Evolutionary conservation across 768 basidiomycete genomes (phyloP), one percentile per base, ranked within the genome.

Genomic region (Trametes sanguinea): DNA sequence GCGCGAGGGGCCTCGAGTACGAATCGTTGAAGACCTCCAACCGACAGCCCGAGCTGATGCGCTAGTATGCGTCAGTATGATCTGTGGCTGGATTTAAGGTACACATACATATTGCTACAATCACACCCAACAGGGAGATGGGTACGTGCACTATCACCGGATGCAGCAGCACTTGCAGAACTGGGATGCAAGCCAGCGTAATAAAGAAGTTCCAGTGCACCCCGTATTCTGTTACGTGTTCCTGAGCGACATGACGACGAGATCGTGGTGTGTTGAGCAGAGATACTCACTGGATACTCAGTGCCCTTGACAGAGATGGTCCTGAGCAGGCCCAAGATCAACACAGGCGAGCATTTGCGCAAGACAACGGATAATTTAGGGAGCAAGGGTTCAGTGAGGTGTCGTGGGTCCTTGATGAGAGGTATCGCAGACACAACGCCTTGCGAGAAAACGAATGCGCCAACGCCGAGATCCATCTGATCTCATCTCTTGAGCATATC

Each of bases 181-280:
- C 70, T 0, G 95, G 95, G 5, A 98, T 72, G 0, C 92, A 66
- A 0, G 89, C 94, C 22, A 98, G 80, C 0, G 97, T 98, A 67
- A 98, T 83, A 81, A 99, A 99, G 76, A 98, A 98, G 72, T 98
- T 98, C 97, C 97, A 99, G 68, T 98, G 96, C 0, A 86, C 85
- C 0, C 97, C 97, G 65, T 98, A 98, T 76, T 99, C 97, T 0
- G 95, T 89, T 57, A 90, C 88, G 62, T 98, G 97, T 77, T 98
- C 97, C 95, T 89, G 61, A 29, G 50, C 40, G 32, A 45, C 35
- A 53, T 11, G 30, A 63, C 27, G 22, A 55, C 56, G 56, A 33
- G 55, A 44, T 54, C 9, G 2, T 16, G 27, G 52, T 33, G 13
- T 17, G 33, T 42, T 13, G 1, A 5, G 45, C 46, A 46, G 42